Evolutionary conservation across 1,139 yeast species (phyloP), one percentile per base, ranked within the genome.

Genomic region (Magnusiomyces suaveolens): DNA sequence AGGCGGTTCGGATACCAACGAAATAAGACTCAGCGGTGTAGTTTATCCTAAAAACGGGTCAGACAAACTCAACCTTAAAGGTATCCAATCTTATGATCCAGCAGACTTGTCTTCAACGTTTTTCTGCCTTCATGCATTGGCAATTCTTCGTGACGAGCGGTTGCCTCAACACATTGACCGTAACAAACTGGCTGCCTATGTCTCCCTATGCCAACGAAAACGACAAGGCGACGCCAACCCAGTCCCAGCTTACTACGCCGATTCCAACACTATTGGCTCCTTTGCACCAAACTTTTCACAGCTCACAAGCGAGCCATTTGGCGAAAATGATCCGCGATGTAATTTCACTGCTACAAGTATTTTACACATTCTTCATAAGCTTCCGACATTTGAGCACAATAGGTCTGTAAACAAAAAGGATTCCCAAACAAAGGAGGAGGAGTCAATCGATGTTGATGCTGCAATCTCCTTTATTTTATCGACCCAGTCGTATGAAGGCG

Each of bases 331-430:
- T 67, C 67, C 87, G 54, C 72, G 97, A 55, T 81, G 81, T 59
- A 79, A 87, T 56, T 87, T 87, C 72, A 76, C 89, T 60, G 96
- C 96, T 0, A 70, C 79, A 2, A 76, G 84, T 1, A 80, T 87
- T 4, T 68, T 87, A 26, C 72, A 74, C 57, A 67, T 88, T 53
- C 65, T 87, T 26, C 78, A 75, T 44, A 71, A 72, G 56, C 73
- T 74, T 2, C 20, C 47, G n/a, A 41, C 38, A 14, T 12, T n/a
- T 38, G 41, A n/a, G 12, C 6, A 29, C 16, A 36, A 12, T 29
- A 29, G 6, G 36, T 8, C 6, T 12, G 12, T 12, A 29, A 29
- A 29, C 6, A 6, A 29, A 29, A 29, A 29, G 12, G 36, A 29
- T 29, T 68, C 59, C 55, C 68, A 62, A 46, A 63, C 26, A 26